A percentile compares a stretch with the other conserved stretches of the same genome.
Evolutionary conservation across 1,284 basidiomycete species (phyloP).

Genomic region (Austroboletus niveus): DNA sequence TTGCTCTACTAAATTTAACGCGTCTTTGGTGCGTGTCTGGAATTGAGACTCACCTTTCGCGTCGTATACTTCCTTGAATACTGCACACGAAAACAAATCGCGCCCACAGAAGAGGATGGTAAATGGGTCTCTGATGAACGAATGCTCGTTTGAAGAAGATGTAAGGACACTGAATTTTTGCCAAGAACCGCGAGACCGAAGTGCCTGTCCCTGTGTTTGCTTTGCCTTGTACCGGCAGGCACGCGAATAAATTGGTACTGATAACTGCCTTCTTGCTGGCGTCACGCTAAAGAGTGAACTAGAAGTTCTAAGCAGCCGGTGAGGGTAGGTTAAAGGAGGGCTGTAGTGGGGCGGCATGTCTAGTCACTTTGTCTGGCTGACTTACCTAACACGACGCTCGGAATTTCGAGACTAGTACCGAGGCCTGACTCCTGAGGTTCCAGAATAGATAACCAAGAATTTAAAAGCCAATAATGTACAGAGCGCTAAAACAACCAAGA

Average conservation of each 20-base stretch:
- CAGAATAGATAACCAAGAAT: not conserved
- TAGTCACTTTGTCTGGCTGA: too few relatives aligned
- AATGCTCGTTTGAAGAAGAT: not conserved
- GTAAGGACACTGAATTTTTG: not conserved
- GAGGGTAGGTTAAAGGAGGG: not conserved
- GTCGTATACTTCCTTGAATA: conserved; percentile 41
- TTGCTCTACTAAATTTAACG: not conserved
- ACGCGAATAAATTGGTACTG: not conserved
- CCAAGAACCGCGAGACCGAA: not conserved
- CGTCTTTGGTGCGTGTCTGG: not conserved
- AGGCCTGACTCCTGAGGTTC: too few relatives aligned
- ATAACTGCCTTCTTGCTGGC: not conserved
- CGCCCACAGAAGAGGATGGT: conserved; percentile 55
- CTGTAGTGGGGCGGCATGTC: not conserved
- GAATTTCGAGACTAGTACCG: too few relatives aligned
- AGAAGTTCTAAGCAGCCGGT: not conserved
- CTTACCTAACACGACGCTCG: too few relatives aligned
- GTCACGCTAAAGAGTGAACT: not conserved
- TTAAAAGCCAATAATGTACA: not conserved
- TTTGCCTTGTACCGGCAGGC: not conserved
- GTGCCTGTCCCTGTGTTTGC: not conserved
- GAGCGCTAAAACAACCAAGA: conserved; percentile 9
- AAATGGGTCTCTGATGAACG: conserved; percentile 30
- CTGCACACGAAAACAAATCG: conserved; percentile 55
- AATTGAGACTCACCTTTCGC: conserved; percentile 36